Base-by-base conservation (phyloP, 768 basidiomycete genomes). In the Suillus clintonianus region DNA sequence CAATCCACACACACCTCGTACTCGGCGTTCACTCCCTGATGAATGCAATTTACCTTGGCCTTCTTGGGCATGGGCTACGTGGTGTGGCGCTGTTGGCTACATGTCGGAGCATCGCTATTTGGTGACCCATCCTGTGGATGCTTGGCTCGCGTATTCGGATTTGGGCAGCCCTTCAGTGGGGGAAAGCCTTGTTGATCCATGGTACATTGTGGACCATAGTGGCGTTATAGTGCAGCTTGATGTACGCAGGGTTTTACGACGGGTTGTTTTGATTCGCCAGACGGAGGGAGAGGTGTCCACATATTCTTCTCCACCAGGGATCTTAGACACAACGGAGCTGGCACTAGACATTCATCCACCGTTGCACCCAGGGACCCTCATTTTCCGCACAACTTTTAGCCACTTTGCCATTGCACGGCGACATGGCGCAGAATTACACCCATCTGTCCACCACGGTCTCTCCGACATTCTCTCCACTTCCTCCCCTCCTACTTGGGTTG, bases 31-130 rank as follows among this genome's bases (percentile, higher is more conserved):
- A 27, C 27, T 14, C 2, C 39, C 59, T 13, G 30, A 54, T 27
- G 22, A 36, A 0, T 47, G 27, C 17, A n/a, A 36, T 53, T 19
- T 63, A 5, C 41, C 19, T 24, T 73, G 64, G 60, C 71, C 71
- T 10, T 71, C 71, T 8, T 72, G 71, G 71, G 63, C 71, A 13
- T 72, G 71, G 71, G 63, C 71, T 5, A 67, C 69, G 5, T 72
- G 71, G 71, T 64, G 55, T 32, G 71, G 71, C 27, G 71, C 67
- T 6, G 51, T 64, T 17, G 13, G 24, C 30, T 62, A 64, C 51
- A 60, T 22, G 51, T 3, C 32, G 51, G 51, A 53, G 32, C 51
- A 53, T 53, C 51, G 51, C 11, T 53, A 53, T 53, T 53, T 53
- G 51, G 47, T 19, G 55, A 61, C 5, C 34, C 5, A 11, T 3